Conservation (phyloP, 768 basidiomycete species). For the Coprinopsis marcescibilis region DNA sequence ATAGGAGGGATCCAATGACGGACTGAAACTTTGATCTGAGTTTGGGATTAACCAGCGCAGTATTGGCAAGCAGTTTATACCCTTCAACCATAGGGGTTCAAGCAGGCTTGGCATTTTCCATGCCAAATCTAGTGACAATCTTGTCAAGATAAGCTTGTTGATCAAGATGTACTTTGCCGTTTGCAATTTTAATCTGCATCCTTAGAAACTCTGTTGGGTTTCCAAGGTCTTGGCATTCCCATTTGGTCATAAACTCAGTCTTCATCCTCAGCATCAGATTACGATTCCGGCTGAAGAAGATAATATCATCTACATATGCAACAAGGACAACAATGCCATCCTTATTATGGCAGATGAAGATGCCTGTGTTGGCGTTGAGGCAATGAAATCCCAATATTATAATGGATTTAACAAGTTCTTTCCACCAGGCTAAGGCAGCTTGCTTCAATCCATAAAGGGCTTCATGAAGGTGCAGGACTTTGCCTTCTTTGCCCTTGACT, state of each 20-base stretch:
- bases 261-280: slow-evolving; percentile 9
- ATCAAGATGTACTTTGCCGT: slow-evolving; percentile 12
- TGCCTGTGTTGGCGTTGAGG: neutral
- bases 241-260: slow-evolving; percentile 14
- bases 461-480: too few relatives aligned
- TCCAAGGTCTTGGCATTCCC: slow-evolving; percentile 20
- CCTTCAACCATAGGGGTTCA: slow-evolving; percentile 11
- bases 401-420: neutral
- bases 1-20: too few relatives aligned
- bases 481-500: too few relatives aligned
- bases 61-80: too few relatives aligned
- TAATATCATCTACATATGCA: slow-evolving; percentile 12
- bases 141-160: slow-evolving; percentile 13
- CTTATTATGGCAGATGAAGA: slow-evolving; percentile 2
- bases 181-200: slow-evolving; percentile 12
- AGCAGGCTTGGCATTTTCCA: neutral
- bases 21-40: too few relatives aligned
- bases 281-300: neutral
- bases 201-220: slow-evolving; percentile 15
- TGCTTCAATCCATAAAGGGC: neutral
- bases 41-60: too few relatives aligned
- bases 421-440: slow-evolving; percentile 2
- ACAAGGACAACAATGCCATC: slow-evolving; percentile 2
- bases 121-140: neutral
- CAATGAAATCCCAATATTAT: slow-evolving; percentile 2